Conservation (phyloP, 768 basidiomycete species). For the Gloeopeniophorella convolvens region DNA sequence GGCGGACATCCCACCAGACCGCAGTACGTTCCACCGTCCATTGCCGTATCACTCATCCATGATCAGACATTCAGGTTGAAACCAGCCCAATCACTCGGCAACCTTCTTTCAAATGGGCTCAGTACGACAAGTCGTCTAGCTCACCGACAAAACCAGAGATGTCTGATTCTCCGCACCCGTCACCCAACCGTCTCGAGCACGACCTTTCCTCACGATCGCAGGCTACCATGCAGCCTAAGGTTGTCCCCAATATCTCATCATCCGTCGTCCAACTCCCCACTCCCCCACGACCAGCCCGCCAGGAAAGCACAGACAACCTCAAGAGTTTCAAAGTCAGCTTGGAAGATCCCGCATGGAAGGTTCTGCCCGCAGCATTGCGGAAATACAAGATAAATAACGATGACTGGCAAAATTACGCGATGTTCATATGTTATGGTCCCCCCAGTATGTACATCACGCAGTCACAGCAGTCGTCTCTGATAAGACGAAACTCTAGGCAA, state of each 20-base stretch:
- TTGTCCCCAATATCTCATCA: slow-evolving; percentile 3
- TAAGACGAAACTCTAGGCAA: slow-evolving; percentile 38
- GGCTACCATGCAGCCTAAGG: slow-evolving; percentile 9
- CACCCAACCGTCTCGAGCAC: slow-evolving; percentile 73
- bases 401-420: slow-evolving; percentile 98
- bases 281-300: slow-evolving; percentile 44
- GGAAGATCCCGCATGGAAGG: slow-evolving; percentile 98
- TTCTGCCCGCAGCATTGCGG: slow-evolving; percentile 93
- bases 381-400: slow-evolving; percentile 99
- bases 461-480: background rate
- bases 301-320: slow-evolving; percentile 67
- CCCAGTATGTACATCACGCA: slow-evolving; percentile 49
- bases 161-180: slow-evolving; percentile 69
- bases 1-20: slow-evolving; percentile 26
- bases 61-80: slow-evolving; percentile 24
- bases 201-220: slow-evolving; percentile 35
- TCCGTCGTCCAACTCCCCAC: slow-evolving; percentile 15
- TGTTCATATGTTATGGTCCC: slow-evolving; percentile 98
- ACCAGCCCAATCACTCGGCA: slow-evolving; percentile 55
- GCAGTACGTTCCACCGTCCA: slow-evolving; percentile 23
- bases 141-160: slow-evolving; percentile 76
- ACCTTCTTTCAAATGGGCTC: slow-evolving; percentile 86
- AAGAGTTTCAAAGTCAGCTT: slow-evolving; percentile 97
- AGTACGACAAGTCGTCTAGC: slow-evolving; percentile 65
- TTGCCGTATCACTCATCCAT: slow-evolving; percentile 24